phyloP scores from a whole-genome alignment of 768 basidiomycete genomes.

The Trametes meyenii region DNA sequence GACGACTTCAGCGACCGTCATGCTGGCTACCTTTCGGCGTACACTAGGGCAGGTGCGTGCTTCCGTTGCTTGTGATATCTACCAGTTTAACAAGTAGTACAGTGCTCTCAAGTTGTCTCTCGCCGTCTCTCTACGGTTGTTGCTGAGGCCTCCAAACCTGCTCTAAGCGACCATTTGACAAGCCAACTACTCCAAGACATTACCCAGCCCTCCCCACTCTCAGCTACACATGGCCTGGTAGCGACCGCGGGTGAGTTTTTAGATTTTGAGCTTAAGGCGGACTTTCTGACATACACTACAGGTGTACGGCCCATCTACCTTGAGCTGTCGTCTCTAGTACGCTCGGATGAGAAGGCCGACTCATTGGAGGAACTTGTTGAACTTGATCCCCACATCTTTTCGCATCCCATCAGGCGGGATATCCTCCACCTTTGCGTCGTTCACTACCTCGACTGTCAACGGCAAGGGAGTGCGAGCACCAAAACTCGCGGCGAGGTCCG shows the following conservation, averaged over 20 bases:
- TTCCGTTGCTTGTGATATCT: background rate
- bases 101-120: conserved; percentile 7
- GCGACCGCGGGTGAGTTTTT: background rate
- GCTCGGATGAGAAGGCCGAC: conserved; percentile 44
- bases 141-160: background rate
- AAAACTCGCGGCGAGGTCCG: conserved; percentile 91
- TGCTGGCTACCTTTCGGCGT: conserved; percentile 31
- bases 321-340: conserved; percentile 61
- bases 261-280: too few relatives aligned
- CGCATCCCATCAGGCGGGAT: conserved; percentile 86
- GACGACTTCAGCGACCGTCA: conserved; percentile 17
- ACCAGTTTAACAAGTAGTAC: background rate
- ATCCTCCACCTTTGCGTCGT: conserved; percentile 92
- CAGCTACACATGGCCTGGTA: background rate
- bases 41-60: conserved; percentile 28
- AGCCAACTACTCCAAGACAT: background rate
- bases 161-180: background rate
- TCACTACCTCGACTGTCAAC: conserved; percentile 83
- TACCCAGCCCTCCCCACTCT: background rate
- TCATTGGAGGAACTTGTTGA: conserved; percentile 54
- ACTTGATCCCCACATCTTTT: conserved; percentile 83
- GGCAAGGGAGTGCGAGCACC: conserved; percentile 91
- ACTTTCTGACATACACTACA: conserved; percentile 25
- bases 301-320: conserved; percentile 57
- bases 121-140: conserved; percentile 26